phyloP scores from a whole-genome alignment of 495 filamentous ascomycete genomes.

The Talaromyces proteolyticus region DNA sequence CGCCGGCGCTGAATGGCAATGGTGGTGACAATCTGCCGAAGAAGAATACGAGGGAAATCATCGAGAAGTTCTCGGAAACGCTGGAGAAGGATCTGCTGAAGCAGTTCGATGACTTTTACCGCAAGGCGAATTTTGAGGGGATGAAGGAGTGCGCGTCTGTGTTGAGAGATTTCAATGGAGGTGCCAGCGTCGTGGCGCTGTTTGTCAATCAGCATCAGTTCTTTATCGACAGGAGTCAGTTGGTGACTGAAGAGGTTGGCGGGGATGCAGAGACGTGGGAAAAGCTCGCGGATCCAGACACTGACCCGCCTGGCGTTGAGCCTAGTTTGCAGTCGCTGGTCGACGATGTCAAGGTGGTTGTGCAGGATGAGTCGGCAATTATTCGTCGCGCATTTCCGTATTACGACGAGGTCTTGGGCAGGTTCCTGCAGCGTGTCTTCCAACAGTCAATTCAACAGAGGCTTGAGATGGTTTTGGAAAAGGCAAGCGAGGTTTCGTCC shows the following conservation, averaged over 20 bases:
- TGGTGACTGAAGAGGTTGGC: constrained; percentile 85
- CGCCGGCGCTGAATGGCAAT: constrained; percentile 31
- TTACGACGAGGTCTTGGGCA: constrained; percentile 85
- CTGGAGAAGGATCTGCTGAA: constrained; percentile 92
- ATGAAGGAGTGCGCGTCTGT: constrained; percentile 96
- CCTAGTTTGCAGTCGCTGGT: constrained; percentile 85
- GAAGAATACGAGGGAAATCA: constrained; percentile 75
- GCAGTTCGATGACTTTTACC: constrained; percentile 95
- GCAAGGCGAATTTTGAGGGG: constrained; percentile 87
- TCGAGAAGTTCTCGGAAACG: constrained; percentile 95
- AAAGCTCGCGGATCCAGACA: constrained; percentile 86
- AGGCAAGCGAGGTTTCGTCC: constrained; percentile 83
- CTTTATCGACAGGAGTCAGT: constrained; percentile 88
- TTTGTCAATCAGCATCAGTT: constrained; percentile 99
- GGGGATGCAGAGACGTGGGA: constrained; percentile 84
- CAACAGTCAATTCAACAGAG: constrained; percentile 97
- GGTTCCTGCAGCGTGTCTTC: constrained; percentile 92
- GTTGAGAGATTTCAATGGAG: constrained; percentile 91
- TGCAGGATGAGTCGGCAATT: constrained; percentile 93
- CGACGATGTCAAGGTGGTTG: constrained; percentile 91
- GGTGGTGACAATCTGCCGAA: constrained; percentile 27
- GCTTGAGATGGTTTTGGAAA: constrained; percentile 92
- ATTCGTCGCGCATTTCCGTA: constrained; percentile 95
- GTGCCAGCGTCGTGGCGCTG: constrained; percentile 84
- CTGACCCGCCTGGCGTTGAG: constrained; percentile 84